These are phyloP conservation scores for Crithidia expoeki DNA, from an alignment of 208 protist genomes.

Conservation along the genomic window DNA sequence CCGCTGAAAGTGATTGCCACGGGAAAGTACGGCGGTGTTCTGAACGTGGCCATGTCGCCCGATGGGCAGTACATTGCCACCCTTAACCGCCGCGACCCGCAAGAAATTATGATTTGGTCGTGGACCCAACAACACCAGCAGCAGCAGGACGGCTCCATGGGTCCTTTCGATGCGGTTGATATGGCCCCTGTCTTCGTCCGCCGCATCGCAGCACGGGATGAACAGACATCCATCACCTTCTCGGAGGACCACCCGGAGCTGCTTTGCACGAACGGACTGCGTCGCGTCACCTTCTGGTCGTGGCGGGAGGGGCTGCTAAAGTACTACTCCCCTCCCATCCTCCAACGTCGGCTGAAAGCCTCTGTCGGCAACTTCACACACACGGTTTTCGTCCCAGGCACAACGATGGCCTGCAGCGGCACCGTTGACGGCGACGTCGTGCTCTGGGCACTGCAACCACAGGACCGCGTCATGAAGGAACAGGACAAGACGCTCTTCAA, in stretches of 20 bases:
- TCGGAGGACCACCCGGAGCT: constrained; percentile 72
- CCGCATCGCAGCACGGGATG: constrained; percentile 78
- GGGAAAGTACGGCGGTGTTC: constrained; percentile 80
- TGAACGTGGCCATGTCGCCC: constrained; percentile 87
- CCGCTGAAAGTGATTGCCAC: constrained; percentile 86
- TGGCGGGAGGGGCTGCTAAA: constrained; percentile 77
- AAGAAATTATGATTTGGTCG: constrained; percentile 93
- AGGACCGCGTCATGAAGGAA: constrained; percentile 81
- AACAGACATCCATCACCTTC: constrained; percentile 90
- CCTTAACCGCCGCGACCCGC: constrained; percentile 78
- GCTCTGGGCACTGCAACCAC: constrained; percentile 86
- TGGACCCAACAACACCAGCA: constrained; percentile 57
- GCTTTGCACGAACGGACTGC: constrained; percentile 90
- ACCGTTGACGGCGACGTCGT: constrained; percentile 94
- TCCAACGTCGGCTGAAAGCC: constrained; percentile 65
- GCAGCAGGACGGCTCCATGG: constrained; percentile 7
- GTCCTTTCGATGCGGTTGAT: constrained; percentile 18
- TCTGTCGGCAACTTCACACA: constrained; percentile 91
- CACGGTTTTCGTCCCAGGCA: constrained; percentile 87
- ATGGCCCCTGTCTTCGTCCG: constrained; percentile 66
- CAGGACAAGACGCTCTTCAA: constrained; percentile 93
- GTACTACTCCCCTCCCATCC: constrained; percentile 91
- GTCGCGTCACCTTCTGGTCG: constrained; percentile 92
- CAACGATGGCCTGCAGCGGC: constrained; percentile 84
- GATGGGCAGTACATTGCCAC: constrained; percentile 91